Conservation (phyloP, 371 early-diverging fungal genomes). For the Apophysomyces sp. region DNA sequence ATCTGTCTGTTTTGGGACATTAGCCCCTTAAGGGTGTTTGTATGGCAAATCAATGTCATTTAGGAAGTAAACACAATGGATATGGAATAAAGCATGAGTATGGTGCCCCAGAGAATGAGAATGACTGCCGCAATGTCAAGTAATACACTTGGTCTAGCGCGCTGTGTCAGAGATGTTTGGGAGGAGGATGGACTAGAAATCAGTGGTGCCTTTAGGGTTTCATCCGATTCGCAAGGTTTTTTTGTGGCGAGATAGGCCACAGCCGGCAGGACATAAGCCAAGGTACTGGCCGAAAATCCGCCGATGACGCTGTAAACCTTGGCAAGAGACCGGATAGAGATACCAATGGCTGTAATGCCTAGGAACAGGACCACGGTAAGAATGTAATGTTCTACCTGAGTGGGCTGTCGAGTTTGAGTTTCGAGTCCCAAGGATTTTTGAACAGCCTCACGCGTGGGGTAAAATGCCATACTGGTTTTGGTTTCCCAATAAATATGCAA, state of each 20-base stretch:
- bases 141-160: not conserved
- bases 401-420: constrained; percentile 26
- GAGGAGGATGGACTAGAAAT: not conserved
- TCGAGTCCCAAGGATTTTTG: constrained; percentile 45
- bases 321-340: constrained; percentile 35
- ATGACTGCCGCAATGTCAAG: constrained; percentile 2
- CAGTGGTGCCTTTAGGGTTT: not conserved
- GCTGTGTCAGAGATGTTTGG: not conserved
- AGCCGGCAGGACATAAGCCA: constrained; percentile 48
- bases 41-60: too few species aligned
- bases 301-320: constrained; percentile 46
- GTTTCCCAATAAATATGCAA: not conserved
- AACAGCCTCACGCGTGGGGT: constrained; percentile 44
- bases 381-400: constrained; percentile 29
- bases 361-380: constrained; percentile 37
- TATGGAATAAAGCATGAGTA: not conserved
- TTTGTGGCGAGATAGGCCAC: constrained; percentile 31
- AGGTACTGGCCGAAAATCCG: constrained; percentile 41
- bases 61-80: too few species aligned
- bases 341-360: constrained; percentile 29
- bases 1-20: too few species aligned
- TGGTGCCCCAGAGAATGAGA: constrained; percentile 1
- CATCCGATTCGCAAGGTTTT: not conserved
- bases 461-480: constrained; percentile 30
- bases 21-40: too few species aligned